Conservation (phyloP, 148 eudicot genomes). For the Bassia scoparia region DNA sequence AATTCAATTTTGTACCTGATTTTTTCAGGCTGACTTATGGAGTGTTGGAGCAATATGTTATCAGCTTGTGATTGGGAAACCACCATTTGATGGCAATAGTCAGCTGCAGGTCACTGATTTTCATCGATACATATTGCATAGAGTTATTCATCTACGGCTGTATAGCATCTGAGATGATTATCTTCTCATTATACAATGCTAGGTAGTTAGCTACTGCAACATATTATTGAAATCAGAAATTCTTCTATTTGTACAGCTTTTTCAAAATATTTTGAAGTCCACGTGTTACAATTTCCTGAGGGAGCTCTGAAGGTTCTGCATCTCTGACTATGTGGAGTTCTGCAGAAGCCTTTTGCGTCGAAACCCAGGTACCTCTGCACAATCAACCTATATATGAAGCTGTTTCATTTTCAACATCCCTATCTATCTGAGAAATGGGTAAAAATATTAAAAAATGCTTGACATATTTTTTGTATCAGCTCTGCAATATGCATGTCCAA, state of each 20-base stretch:
- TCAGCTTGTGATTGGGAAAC: slow-evolving; percentile 48
- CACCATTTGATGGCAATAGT: slow-evolving; percentile 43
- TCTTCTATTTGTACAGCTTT: slow-evolving; percentile 35
- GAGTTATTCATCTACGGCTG: background rate
- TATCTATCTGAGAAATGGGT: background rate
- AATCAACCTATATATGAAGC: slow-evolving; percentile 10
- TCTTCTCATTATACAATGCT: background rate
- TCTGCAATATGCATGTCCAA: background rate
- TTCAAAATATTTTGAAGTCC: slow-evolving; percentile 42
- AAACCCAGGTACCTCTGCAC: slow-evolving; percentile 38
- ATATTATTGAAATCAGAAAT: background rate
- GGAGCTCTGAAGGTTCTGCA: slow-evolving; percentile 36
- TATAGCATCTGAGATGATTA: background rate
- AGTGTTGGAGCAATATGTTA: slow-evolving; percentile 53
- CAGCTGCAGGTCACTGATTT: slow-evolving; percentile 33
- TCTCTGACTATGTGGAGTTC: slow-evolving; percentile 46
- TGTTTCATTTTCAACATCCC: background rate
- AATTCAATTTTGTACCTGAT: background rate
- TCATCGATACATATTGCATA: background rate
- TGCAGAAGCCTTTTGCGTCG: slow-evolving; percentile 48
- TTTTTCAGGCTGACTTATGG: slow-evolving; percentile 52
- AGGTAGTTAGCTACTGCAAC: background rate
- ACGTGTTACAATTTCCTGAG: slow-evolving; percentile 44
- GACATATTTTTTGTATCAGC: background rate
- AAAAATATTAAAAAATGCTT: background rate